phyloP scores from a whole-genome alignment of 441 rosid species.

The Jatropha podagrica region DNA sequence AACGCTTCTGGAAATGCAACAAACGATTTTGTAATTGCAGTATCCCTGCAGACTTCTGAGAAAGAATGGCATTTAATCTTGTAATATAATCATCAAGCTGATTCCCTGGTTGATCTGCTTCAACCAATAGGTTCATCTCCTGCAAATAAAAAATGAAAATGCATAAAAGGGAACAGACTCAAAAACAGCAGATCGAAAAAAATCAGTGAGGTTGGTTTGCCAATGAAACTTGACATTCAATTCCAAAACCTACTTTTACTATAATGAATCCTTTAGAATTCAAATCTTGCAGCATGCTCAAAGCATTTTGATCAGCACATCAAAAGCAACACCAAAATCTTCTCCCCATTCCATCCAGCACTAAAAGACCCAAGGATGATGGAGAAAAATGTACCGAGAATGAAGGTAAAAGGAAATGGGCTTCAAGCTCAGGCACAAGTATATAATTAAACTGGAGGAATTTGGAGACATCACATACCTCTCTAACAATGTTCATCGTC shows the following conservation, averaged over 20 bases:
- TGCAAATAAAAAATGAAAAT: slow-evolving; percentile 21
- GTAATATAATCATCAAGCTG: slow-evolving; percentile 52
- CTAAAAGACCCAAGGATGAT: neutral
- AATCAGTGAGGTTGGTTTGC: neutral
- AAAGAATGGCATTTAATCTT: slow-evolving; percentile 50
- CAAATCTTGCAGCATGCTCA: neutral
- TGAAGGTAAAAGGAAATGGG: neutral
- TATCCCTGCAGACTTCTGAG: slow-evolving; percentile 61
- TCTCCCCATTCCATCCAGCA: neutral
- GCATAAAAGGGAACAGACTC: neutral
- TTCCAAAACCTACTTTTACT: neutral
- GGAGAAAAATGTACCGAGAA: neutral
- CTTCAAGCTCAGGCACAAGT: neutral
- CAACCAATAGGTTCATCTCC: slow-evolving; percentile 66
- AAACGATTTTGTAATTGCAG: slow-evolving; percentile 53
- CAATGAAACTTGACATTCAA: neutral
- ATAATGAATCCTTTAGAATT: neutral
- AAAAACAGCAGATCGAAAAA: neutral
- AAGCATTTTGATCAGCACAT: neutral
- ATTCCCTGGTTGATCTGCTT: slow-evolving; percentile 71
- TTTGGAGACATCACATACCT: slow-evolving; percentile 36
- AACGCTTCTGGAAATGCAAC: slow-evolving; percentile 55
- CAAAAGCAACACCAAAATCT: neutral
- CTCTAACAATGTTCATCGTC: slow-evolving; percentile 62
- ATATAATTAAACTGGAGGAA: neutral